Evolutionary conservation across 768 basidiomycete genomes (phyloP), one percentile per base, ranked within the genome.

Genomic region (Kwoniella pini): DNA sequence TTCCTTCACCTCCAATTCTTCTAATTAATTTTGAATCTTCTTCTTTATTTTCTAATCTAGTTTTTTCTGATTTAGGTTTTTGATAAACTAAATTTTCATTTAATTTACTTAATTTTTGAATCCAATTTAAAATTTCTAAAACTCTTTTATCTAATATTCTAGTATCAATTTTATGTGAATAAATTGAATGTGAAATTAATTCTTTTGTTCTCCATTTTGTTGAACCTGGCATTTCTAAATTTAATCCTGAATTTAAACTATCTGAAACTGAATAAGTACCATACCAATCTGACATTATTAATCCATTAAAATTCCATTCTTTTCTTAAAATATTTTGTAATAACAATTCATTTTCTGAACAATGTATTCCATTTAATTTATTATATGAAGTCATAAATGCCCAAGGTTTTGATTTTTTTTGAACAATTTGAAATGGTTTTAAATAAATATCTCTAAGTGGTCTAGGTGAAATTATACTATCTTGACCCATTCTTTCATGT

Each of bases 261-360:
- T 82, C 80, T 63, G 85, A 85, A 30, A 88, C 80, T 53, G 85
- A 84, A 79, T 90, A 90, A 2, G 83, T 79, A 0, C 89, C 89
- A 22, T 75, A 88, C 89, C 90, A 92, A 74, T 91, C 90, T 60
- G 87, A 88, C 88, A 91, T 90, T 58, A 88, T 80, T 80, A 85
- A 77, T 2, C 87, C 87, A n/a, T 86, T 80, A 66, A 83, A 88
- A 39, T 84, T 82, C 89, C 89, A 90, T 70, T 90, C 89, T 15
- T 65, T 82, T 10, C 88, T 82, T 1, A 90, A 80, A 46, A 89
- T 82, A 17, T 86, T 82, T 19, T 81, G 80, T 15, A 91, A 73
- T 24, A 91, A 77, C 57, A 80, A 75, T 3, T 78, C 79, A 70
- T 86, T 85, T 78, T 91, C 89, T 0, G 85, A 86, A 15, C 81